Conservation (phyloP, 2,329 filamentous ascomycete genomes). For the Alternaria alternata region DNA sequence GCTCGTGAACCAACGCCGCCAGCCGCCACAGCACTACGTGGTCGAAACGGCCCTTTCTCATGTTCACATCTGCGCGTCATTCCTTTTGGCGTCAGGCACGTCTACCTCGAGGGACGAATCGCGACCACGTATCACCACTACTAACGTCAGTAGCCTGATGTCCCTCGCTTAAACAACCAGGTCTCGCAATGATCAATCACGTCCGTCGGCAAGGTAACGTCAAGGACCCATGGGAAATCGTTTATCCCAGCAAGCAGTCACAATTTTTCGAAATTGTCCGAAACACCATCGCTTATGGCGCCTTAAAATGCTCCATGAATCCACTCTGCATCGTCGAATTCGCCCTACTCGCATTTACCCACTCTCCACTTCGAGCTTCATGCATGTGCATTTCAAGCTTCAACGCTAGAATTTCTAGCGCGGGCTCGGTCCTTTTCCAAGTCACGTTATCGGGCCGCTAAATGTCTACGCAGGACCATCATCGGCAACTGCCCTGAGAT, state of each 20-base stretch:
- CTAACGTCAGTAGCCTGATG: not conserved
- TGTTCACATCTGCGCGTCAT: constrained; percentile 4
- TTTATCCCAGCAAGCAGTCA: not conserved
- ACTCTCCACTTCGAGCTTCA: constrained; percentile 7
- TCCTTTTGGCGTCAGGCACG: constrained; percentile 8
- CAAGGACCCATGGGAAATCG: not conserved
- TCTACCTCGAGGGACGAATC: constrained; percentile 4
- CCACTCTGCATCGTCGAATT: constrained; percentile 1
- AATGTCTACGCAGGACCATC: not conserved
- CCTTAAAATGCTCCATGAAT: not conserved
- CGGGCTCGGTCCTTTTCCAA: constrained; percentile 6
- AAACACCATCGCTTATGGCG: constrained; percentile 5
- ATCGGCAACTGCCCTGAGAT: constrained; percentile 6
- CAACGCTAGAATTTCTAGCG: constrained; percentile 7
- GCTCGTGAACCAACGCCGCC: not conserved
- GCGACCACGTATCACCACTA: not conserved
- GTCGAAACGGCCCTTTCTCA: constrained; percentile 2
- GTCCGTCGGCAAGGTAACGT: not conserved
- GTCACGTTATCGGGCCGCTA: constrained; percentile 10
- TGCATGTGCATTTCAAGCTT: constrained; percentile 15
- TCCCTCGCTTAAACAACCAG: not conserved
- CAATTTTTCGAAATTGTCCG: not conserved
- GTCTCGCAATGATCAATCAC: not conserved
- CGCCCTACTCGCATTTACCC: constrained; percentile 8
- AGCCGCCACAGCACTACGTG: not conserved